A percentile compares a stretch with the other conserved stretches of the same genome.
phyloP scores from a whole-genome alignment of 2,329 filamentous ascomycete genomes.

The Byssoonygena ceratinophila region DNA sequence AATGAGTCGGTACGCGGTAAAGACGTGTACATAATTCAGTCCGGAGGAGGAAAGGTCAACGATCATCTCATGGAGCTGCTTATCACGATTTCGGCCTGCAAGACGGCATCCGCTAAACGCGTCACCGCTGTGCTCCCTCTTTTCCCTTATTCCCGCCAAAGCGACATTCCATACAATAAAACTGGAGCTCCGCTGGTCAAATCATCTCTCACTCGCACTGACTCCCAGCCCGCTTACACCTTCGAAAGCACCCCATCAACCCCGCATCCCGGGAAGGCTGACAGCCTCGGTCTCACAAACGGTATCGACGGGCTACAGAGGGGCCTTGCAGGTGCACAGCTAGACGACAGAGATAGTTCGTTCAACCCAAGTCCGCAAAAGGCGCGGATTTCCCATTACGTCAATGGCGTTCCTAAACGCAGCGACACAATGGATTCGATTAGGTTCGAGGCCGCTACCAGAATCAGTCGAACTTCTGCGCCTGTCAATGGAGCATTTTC shows the following conservation, averaged over 20 bases:
- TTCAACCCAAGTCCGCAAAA: conserved; percentile 35
- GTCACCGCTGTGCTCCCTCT: conserved; percentile 90
- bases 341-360: conserved; percentile 39
- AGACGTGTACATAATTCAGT: conserved; percentile 98
- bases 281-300: conserved; percentile 55
- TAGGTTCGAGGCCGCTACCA: conserved; percentile 23
- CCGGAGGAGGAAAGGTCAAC: conserved; percentile 84
- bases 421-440: conserved; percentile 32
- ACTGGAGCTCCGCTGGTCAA: conserved; percentile 76
- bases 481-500: conserved; percentile 44
- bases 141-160: conserved; percentile 94
- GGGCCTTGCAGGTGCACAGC: conserved; percentile 58
- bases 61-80: conserved; percentile 93
- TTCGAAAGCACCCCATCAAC: conserved; percentile 89
- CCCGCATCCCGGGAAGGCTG: conserved; percentile 60
- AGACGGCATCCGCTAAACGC: conserved; percentile 79
- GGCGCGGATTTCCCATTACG: conserved; percentile 31
- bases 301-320: conserved; percentile 61
- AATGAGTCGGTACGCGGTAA: conserved; percentile 93
- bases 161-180: conserved; percentile 95
- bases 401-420: conserved; percentile 30
- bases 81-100: conserved; percentile 98
- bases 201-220: conserved; percentile 38
- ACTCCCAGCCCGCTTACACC: conserved; percentile 55
- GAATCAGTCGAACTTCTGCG: conserved; percentile 19